These are phyloP conservation scores for Rhynchosporium agropyri DNA, from an alignment of 2,329 filamentous ascomycete species.

Conservation along the genomic window DNA sequence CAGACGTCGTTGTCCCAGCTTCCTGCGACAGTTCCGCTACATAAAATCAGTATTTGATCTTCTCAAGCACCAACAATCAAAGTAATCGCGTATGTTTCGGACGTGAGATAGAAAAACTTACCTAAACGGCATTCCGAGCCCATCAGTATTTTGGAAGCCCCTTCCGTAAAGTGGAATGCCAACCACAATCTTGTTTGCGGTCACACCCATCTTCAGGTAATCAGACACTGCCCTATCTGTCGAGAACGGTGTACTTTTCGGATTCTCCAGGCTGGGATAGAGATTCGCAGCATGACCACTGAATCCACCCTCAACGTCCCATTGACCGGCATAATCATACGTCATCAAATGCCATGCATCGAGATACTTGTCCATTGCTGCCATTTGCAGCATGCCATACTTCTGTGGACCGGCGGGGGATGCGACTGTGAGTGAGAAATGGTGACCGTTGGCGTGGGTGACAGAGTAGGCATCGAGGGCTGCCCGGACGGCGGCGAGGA, in stretches of 20 bases:
- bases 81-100: neutral
- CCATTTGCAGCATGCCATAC: slow-evolving; percentile 51
- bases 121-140: neutral
- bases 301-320: neutral
- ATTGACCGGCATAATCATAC: slow-evolving; percentile 69
- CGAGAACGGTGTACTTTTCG: neutral
- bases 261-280: neutral
- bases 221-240: neutral
- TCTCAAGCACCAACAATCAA: neutral
- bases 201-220: neutral
- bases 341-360: slow-evolving; percentile 65
- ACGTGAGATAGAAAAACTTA: neutral
- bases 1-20: neutral
- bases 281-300: neutral
- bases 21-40: neutral
- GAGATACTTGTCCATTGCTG: slow-evolving; percentile 50
- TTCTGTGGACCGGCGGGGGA: slow-evolving; percentile 52
- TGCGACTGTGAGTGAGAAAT: slow-evolving; percentile 58
- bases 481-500: slow-evolving; percentile 36
- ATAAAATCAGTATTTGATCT: neutral
- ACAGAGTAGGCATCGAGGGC: slow-evolving; percentile 55
- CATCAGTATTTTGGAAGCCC: neutral
- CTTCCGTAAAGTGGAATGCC: neutral
- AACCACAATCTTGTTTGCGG: neutral
- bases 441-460: slow-evolving; percentile 49